A percentile compares a stretch with the other conserved stretches of the same genome.
These are phyloP conservation scores for Oryza officinalis DNA, from an alignment of 176 grass and related monocot genomes.

Conservation along the genomic window DNA sequence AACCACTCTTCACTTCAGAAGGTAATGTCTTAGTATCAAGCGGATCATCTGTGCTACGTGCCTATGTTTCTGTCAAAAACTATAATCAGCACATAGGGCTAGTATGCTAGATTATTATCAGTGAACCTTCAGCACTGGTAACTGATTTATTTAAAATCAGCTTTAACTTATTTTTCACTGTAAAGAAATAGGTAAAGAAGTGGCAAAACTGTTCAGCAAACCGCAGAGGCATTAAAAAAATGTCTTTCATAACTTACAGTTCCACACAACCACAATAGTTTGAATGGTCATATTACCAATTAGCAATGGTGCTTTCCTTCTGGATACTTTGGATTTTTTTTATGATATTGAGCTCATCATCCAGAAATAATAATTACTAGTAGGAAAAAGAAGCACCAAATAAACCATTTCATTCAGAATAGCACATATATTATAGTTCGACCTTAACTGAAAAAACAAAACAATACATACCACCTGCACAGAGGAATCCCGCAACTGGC, in stretches of 20 bases:
- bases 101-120: slow-evolving; percentile 9
- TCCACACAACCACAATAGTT: background rate
- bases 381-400: background rate
- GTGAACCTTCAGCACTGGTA: background rate
- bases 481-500: background rate
- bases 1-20: slow-evolving; percentile 18
- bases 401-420: background rate
- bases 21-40: slow-evolving; percentile 16
- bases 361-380: background rate
- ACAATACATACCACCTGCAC: slow-evolving; percentile 8
- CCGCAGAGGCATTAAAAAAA: background rate
- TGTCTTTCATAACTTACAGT: slow-evolving; percentile 1
- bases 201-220: background rate
- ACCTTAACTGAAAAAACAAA: background rate
- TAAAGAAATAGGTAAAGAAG: background rate
- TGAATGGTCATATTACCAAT: background rate
- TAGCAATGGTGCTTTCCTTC: background rate
- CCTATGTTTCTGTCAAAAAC: slow-evolving; percentile 18
- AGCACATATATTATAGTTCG: background rate
- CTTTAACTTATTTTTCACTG: background rate
- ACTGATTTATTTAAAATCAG: background rate
- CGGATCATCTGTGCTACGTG: background rate
- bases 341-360: background rate
- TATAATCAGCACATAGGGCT: background rate
- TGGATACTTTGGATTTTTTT: background rate